Evolutionary conservation across 352 stramenopile genomes (phyloP), one percentile per base, ranked within the genome.

Genomic region (Phytophthora cajani): DNA sequence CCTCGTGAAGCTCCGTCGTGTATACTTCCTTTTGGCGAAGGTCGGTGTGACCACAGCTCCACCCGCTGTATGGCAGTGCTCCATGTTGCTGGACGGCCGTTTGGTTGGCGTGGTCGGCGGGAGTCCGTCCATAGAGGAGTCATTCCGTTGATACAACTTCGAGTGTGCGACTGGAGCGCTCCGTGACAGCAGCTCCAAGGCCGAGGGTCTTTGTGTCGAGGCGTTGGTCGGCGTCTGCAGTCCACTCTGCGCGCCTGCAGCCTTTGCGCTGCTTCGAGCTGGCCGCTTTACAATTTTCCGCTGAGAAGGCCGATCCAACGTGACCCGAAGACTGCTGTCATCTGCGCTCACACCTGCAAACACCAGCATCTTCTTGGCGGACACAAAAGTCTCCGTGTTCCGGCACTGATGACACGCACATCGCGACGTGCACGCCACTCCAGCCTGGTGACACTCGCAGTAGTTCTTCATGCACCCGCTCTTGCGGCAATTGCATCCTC

Each of bases 391-490:
- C 27, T 93, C 85, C 1, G 82, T 92, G 44, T 93, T 93, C 42
- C 75, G 80, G 54, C 84, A 93, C 74, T 89, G 77, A 58, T 90
- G 85, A 49, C 92, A 98, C 19, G 92, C 90, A 67, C 92, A 98
- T 42, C 89, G 83, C 0, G 73, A 80, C 0, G 84, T 94, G 67
- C 92, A 98, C 6, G 88, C 67, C 5, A 96, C 87, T 36, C 85
- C 89, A 38, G 94, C 94, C 72, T 98, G 93, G 73, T 97, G 98
- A 58, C 97, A 99, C 72, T 99, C 97, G 75, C 97, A 99, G 68
- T 99, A 99, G 56, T 99, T 99, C 82, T 99, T 99, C 71, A 98
- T 93, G 69, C 97, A 99, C 25, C 88, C 91, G 56, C 87, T 98
- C 74, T 98, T 99, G 0, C 96, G 85, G 77, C 97, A 99, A 73